Percentiles rank a stretch among this genome's conserved stretches.
phyloP scores from a whole-genome alignment of 208 protist species.

The Blechomonas ayalai region DNA sequence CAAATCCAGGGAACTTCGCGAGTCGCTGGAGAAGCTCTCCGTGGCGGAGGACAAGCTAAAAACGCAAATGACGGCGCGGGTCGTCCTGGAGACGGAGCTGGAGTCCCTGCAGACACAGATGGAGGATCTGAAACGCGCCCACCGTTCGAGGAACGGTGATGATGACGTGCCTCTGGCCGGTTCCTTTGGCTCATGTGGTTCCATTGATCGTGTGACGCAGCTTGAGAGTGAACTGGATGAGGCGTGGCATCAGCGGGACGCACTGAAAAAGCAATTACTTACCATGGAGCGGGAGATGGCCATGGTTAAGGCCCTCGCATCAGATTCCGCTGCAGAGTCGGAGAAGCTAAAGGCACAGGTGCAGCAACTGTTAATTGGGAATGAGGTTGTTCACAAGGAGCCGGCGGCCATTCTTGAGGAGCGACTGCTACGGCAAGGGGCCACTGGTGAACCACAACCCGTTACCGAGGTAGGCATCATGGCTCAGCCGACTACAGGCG shows the following conservation, averaged over 20 bases:
- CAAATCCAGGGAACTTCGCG: conserved; percentile 37
- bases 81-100: conserved; percentile 44
- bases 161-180: conserved; percentile 16
- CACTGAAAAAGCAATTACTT: conserved; percentile 39
- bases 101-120: conserved; percentile 48
- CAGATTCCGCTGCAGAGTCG: conserved; percentile 16
- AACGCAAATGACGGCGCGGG: conserved; percentile 24
- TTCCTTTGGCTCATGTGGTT: conserved; percentile 57
- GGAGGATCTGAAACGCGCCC: conserved; percentile 17
- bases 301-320: conserved; percentile 12
- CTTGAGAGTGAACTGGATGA: conserved; percentile 71
- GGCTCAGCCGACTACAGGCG: neutral
- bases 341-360: conserved; percentile 44
- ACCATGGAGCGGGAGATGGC: conserved; percentile 56
- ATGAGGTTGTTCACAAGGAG: conserved; percentile 40
- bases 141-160: conserved; percentile 1
- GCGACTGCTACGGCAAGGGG: neutral
- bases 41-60: conserved; percentile 50
- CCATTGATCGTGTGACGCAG: conserved; percentile 42
- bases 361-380: conserved; percentile 50
- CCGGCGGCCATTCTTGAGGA: conserved; percentile 13
- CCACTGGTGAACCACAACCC: too few relatives aligned
- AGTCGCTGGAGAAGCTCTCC: conserved; percentile 36
- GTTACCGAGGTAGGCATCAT: too few relatives aligned
- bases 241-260: conserved; percentile 41